Evolutionary conservation across 1,139 yeast genomes (phyloP), one percentile per base, ranked within the genome.

Genomic region (Suhomyces taliae): DNA sequence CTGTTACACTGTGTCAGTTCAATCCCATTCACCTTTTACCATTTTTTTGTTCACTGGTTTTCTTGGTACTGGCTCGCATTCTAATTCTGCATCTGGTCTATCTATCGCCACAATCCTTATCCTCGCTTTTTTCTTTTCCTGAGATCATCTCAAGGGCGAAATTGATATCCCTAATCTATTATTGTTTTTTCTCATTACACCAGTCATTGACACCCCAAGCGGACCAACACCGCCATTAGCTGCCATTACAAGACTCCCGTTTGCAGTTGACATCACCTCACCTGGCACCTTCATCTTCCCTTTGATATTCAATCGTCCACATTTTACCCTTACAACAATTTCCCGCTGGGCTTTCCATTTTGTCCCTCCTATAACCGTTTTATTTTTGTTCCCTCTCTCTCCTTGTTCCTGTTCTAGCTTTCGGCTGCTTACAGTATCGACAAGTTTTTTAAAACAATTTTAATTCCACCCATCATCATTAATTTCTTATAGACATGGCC

Each of bases 401-500:
- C 15, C 15, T 14, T 14, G 15, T 31, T 31, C 34, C 11, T 31
- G n/a, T 31, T n/a, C 24, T 4, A 31, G 34, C 34, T 31, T 19
- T 19, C 6, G 24, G 24, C 24, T 19, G 24, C 24, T 19, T 19
- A 19, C 24, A 6, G 4, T 19, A 19, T 19, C 24, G 24, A 19
- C 24, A 19, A 19, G 24, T 19, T 19, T 19, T 19, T 19, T 19
- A 19, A 6, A 19, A 19, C 32, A 29, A 4, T 29, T 29, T 29
- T 11, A 9, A 4, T 29, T 11, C 7, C 32, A 9, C 32, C 32
- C 26, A 11, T 7, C 39, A 36, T 8, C 36, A 36, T 36, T 36
- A 35, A 15, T 35, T 14, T 14, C 40, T 29, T 15, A 29, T 43
- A 41, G 37, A 46, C 43, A 82, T 82, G 87, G 82, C 84, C 38